Conservation (phyloP, 2,329 filamentous ascomycete genomes). For the Aspergillus quadrilineatus region DNA sequence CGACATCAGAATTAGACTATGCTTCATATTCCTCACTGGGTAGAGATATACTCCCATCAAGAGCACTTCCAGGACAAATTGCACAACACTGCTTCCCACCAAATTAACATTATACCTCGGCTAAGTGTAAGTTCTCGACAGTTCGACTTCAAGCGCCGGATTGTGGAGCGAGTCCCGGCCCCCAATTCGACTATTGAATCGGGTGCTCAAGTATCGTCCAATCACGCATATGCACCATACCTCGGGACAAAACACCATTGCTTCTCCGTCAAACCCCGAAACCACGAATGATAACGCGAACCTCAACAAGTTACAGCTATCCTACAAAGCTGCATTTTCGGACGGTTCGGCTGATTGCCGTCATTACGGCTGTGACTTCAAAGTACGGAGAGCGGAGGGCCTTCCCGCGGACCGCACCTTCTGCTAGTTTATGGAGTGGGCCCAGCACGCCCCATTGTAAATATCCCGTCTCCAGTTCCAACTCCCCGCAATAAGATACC, state of each 20-base stretch:
- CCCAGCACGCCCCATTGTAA: neutral
- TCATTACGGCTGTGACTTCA: neutral
- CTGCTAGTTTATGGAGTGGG: conserved; percentile 1
- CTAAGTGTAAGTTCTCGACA: too few relatives aligned
- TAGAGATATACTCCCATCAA: neutral
- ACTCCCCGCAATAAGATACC: neutral
- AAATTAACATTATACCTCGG: too few relatives aligned
- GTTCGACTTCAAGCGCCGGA: neutral
- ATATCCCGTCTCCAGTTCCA: neutral
- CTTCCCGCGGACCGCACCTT: neutral
- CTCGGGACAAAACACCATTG: neutral
- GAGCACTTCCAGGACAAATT: neutral
- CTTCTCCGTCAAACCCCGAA: neutral
- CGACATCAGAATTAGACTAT: neutral
- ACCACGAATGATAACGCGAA: neutral
- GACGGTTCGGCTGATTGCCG: conserved; percentile 2
- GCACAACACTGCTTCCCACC: neutral
- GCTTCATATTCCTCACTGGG: neutral
- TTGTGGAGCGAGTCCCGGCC: neutral
- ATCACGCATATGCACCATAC: neutral
- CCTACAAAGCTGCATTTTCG: neutral
- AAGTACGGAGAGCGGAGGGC: neutral
- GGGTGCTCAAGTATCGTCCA: neutral
- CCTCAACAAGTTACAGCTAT: neutral
- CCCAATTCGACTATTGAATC: neutral